Percentiles rank a stretch among this genome's conserved stretches.
phyloP scores from a whole-genome alignment of 495 filamentous ascomycete species.

The Daldinia decipiens region DNA sequence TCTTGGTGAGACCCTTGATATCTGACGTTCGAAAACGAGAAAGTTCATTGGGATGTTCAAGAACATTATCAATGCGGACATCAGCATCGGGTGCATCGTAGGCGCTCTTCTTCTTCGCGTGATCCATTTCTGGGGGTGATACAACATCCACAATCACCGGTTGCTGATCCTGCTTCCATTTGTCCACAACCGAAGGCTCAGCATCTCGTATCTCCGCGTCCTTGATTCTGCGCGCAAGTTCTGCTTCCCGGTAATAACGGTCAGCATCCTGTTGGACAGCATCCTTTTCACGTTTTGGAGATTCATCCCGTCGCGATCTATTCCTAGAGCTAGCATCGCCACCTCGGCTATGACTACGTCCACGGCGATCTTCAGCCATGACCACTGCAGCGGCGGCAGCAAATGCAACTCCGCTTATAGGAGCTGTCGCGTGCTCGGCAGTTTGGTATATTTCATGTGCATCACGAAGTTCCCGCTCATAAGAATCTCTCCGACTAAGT shows the following conservation, averaged over 20 bases:
- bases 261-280: slow-evolving; percentile 61
- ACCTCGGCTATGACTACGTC: slow-evolving; percentile 38
- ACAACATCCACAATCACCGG: slow-evolving; percentile 51
- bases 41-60: slow-evolving; percentile 49
- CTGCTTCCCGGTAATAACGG: slow-evolving; percentile 61
- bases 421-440: slow-evolving; percentile 51
- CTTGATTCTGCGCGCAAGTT: slow-evolving; percentile 56
- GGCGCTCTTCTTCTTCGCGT: slow-evolving; percentile 55
- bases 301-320: slow-evolving; percentile 34
- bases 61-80: slow-evolving; percentile 61
- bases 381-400: slow-evolving; percentile 50
- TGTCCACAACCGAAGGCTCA: slow-evolving; percentile 59
- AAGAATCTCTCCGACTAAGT: slow-evolving; percentile 54
- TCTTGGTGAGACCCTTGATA: slow-evolving; percentile 15
- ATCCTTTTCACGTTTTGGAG: slow-evolving; percentile 48
- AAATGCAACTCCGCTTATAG: slow-evolving; percentile 50
- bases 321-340: slow-evolving; percentile 34
- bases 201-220: slow-evolving; percentile 60
- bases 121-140: slow-evolving; percentile 60
- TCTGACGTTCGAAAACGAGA: slow-evolving; percentile 36
- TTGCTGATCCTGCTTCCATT: slow-evolving; percentile 55
- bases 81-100: slow-evolving; percentile 67
- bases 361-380: slow-evolving; percentile 46
- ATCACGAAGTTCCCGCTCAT: slow-evolving; percentile 52
- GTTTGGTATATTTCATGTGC: slow-evolving; percentile 50